Base-by-base conservation (phyloP, 176 grass and related monocot genomes). In the Aegilops sharonensis region DNA sequence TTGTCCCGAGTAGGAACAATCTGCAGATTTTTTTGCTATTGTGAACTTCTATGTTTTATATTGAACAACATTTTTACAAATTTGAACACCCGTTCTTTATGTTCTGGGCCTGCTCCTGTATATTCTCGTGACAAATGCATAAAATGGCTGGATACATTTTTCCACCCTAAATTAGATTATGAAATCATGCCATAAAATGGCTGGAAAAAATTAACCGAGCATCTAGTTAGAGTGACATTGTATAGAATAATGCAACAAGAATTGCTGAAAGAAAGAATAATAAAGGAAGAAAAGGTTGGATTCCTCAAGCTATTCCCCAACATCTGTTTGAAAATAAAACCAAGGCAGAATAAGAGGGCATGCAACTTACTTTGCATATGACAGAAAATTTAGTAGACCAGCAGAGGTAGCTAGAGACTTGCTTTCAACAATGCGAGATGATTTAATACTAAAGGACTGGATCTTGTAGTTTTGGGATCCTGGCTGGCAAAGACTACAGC, bases 291-390 rank as follows among this genome's bases (percentile, higher is more conserved):
- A 39, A 88, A 23, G 29, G 52, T 64, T 79, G 77, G 54, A 54
- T 27, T 39, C 47, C 63, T 48, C 34, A 23, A 2, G 30, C 36
- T 71, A 54, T 54, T 66, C 43, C 18, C 31, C 13, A 8, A 64
- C 40, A 75, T 68, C 31, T 43, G 34, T 77, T 86, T 2, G 9
- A 30, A 80, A 82, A 79, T 30, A 45, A 69, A 65, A 68, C 60
- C 5, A 85, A 37, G 78, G 37, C 31, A 62, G 66, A 37, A 90
- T 32, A 84, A 15, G n/a, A 78, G 37, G 67, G 11, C 2, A 73
- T 79, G 36, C 67, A 73, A 57, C 89, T 90, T 90, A 93, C 91
- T 90, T 90, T 78, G 85, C 88, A 62, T 40, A 63, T 79, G 88
- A 88, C 25, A 93, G 21, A 79, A 93, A 82, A 68, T 85, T 82